These are phyloP conservation scores for Mycosarcoma mackinlayi DNA, from an alignment of 1,284 basidiomycete genomes.

Conservation along the genomic window DNA sequence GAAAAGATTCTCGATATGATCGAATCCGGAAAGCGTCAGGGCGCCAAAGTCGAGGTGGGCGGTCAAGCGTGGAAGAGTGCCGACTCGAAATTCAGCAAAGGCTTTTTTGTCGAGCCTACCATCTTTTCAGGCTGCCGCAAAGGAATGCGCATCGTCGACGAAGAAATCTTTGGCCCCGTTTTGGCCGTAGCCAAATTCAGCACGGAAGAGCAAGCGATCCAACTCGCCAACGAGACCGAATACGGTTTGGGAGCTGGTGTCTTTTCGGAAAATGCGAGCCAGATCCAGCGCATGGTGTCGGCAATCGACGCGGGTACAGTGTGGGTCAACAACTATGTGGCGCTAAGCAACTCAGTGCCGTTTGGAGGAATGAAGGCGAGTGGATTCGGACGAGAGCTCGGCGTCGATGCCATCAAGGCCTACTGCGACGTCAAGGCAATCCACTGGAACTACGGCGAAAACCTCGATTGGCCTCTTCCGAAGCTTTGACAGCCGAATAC, in stretches of 20 bases:
- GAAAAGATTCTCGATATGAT: constrained; percentile 92
- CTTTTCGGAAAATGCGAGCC: constrained; percentile 73
- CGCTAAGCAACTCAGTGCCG: constrained; percentile 39
- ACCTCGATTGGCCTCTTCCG: constrained; percentile 12
- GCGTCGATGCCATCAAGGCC: constrained; percentile 70
- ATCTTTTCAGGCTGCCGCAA: constrained; percentile 76
- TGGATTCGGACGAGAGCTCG: constrained; percentile 59
- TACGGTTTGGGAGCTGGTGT: constrained; percentile 87
- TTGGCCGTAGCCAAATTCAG: constrained; percentile 73
- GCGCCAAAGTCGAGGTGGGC: constrained; percentile 77
- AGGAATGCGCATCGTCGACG: constrained; percentile 74
- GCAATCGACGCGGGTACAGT: constrained; percentile 85
- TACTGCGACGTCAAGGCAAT: constrained; percentile 74
- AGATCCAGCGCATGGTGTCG: constrained; percentile 75
- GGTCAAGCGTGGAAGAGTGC: constrained; percentile 70
- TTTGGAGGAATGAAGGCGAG: constrained; percentile 61
- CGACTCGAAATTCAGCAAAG: constrained; percentile 69
- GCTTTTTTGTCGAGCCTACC: constrained; percentile 70
- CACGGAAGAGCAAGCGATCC: constrained; percentile 74
- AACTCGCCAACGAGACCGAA: constrained; percentile 80
- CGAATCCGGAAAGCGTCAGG: constrained; percentile 84
- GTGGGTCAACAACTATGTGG: constrained; percentile 75
- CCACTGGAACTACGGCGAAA: constrained; percentile 78
- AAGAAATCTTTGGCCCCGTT: constrained; percentile 81
- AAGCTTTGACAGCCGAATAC: too few species aligned